Conservation (phyloP, 441 rosid species). For the Melianthus villosus region DNA sequence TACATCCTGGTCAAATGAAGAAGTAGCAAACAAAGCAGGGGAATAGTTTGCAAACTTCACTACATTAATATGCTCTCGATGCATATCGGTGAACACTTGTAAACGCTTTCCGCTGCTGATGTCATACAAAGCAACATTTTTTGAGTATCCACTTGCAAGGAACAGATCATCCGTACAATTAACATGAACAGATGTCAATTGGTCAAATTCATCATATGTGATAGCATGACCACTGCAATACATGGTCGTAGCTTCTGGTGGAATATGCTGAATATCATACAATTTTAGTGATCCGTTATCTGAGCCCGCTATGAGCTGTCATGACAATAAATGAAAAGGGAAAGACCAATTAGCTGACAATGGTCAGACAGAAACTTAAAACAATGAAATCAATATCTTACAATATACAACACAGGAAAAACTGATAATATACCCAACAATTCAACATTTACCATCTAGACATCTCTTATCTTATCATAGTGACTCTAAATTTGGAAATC, state of each 20-base stretch:
- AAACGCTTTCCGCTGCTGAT: slow-evolving; percentile 52
- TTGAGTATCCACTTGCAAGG: slow-evolving; percentile 91
- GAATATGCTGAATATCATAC: slow-evolving; percentile 41
- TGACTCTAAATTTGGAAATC: no score
- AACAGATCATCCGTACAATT: slow-evolving; percentile 71
- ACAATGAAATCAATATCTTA: no score
- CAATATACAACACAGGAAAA: no score
- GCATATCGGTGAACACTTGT: slow-evolving; percentile 71
- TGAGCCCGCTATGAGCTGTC: slow-evolving; percentile 90
- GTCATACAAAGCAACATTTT: slow-evolving; percentile 72
- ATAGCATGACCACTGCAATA: slow-evolving; percentile 24
- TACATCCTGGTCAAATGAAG: slow-evolving; percentile 80
- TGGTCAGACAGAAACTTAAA: no score
- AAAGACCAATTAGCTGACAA: no score
- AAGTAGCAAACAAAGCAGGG: slow-evolving; percentile 71
- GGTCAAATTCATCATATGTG: slow-evolving; percentile 76
- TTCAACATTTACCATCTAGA: no score
- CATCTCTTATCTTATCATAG: no score
- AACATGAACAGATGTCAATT: slow-evolving; percentile 78
- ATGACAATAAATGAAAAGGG: no score
- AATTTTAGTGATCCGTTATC: slow-evolving; percentile 74
- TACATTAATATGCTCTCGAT: slow-evolving; percentile 75
- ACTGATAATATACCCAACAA: no score
- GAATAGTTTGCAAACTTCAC: slow-evolving; percentile 83
- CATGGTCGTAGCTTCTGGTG: slow-evolving; percentile 18